Conservation (phyloP, 2,329 filamentous ascomycete genomes). For the Fusarium aywerte region DNA sequence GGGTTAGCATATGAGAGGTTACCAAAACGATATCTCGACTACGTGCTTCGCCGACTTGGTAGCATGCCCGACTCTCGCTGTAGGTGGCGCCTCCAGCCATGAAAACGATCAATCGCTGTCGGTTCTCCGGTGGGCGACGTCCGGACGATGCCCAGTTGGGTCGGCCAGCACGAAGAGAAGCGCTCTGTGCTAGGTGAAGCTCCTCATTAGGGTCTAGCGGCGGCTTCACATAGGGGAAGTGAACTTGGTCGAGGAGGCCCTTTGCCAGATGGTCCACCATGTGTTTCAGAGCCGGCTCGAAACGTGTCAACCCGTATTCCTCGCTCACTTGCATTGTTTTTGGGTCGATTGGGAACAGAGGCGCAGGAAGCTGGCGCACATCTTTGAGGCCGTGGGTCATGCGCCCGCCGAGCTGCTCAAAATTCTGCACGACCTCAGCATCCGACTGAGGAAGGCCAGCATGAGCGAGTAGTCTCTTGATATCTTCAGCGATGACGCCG, state of each 20-base stretch:
- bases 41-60: constrained; percentile 79
- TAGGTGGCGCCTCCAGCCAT: constrained; percentile 96
- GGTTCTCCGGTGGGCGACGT: constrained; percentile 77
- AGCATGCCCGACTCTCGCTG: constrained; percentile 88
- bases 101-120: constrained; percentile 91
- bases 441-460: constrained; percentile 80
- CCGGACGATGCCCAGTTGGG: constrained; percentile 94
- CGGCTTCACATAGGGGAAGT: constrained; percentile 79
- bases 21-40: constrained; percentile 87
- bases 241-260: constrained; percentile 71
- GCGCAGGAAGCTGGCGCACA: constrained; percentile 69
- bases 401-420: constrained; percentile 83
- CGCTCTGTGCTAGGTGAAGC: constrained; percentile 65
- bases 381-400: constrained; percentile 80
- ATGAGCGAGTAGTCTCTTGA: constrained; percentile 85
- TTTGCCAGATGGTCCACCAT: constrained; percentile 80
- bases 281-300: constrained; percentile 82
- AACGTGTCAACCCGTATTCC: constrained; percentile 88
- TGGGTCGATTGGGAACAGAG: constrained; percentile 77
- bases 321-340: constrained; percentile 68
- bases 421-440: constrained; percentile 76
- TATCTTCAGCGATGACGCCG: constrained; percentile 84
- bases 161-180: constrained; percentile 89
- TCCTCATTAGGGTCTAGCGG: constrained; percentile 72
- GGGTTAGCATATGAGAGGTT: constrained; percentile 92